Conservation (phyloP, 441 rosid species). For the Breynia disticha region DNA sequence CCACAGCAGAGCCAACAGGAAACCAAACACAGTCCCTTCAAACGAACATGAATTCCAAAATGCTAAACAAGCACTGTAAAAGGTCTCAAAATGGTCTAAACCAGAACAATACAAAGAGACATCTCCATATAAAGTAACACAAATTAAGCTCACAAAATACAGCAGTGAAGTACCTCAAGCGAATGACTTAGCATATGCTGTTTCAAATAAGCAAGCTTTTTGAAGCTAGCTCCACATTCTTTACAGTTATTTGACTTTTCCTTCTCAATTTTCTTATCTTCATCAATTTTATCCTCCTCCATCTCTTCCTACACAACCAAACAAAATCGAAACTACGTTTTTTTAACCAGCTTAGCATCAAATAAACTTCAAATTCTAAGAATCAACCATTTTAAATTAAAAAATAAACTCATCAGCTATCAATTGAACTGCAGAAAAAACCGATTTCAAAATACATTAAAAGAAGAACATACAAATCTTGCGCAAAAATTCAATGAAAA, state of each 20-base stretch:
- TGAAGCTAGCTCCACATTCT: conserved; percentile 62
- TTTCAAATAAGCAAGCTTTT: conserved; percentile 66
- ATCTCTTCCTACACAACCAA: conserved; percentile 37
- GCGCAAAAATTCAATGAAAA: not conserved
- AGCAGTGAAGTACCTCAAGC: conserved; percentile 36
- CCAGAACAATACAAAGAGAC: not conserved
- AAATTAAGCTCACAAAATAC: not conserved
- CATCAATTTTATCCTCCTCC: conserved; percentile 23
- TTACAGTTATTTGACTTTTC: conserved; percentile 31
- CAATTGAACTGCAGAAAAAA: too few relatives aligned
- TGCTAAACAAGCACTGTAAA: too few relatives aligned
- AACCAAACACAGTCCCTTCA: too few relatives aligned
- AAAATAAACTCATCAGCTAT: too few relatives aligned
- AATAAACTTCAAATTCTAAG: too few relatives aligned
- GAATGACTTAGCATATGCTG: conserved; percentile 82
- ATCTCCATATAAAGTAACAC: not conserved
- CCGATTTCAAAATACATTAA: not conserved
- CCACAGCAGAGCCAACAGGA: too few relatives aligned
- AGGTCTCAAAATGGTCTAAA: too few relatives aligned
- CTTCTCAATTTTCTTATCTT: conserved; percentile 16
- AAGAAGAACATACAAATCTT: not conserved
- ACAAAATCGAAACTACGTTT: not conserved
- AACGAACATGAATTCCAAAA: too few relatives aligned
- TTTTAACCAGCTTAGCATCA: too few relatives aligned
- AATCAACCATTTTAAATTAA: too few relatives aligned